Evolutionary conservation across 345 rosid genomes (phyloP), one percentile per base, ranked within the genome.

Genomic region (Lumnitzera littorea): DNA sequence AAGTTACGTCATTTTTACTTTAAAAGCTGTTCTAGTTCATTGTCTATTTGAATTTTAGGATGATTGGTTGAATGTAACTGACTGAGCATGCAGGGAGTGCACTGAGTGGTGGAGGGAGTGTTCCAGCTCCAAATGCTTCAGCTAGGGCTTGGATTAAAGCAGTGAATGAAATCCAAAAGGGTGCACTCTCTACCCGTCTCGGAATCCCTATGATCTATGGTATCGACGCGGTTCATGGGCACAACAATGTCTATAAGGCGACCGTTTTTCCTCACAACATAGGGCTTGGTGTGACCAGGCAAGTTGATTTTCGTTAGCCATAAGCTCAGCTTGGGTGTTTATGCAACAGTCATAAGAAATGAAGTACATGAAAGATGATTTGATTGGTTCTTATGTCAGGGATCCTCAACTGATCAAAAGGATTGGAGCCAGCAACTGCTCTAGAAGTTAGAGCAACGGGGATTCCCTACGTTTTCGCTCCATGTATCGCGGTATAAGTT

Each of bases 361-460:
- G 20, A 20, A 20, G 20, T 20, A 1, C 20, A 20, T 20, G 20
- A 20, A 20, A 20, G 20, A 20, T 1, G 20, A 20, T 20, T 20
- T 20, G 20, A 20, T 20, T 1, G 20, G 20, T 20, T 20, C 20
- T 20, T 20, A 9, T 57, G 55, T 4, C 73, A 92, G 96, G 79
- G 92, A 94, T 43, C 95, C 97, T 56, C 63, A 68, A 27, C 89
- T 94, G 14, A 76, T 82, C 47, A 86, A 79, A 76, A 86, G 54
- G 73, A 90, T 94, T 62, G 97, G 99, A 57, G 91, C 20, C 79
- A 20, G 91, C 91, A 54, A 94, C 97, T n/a, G 99, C 99, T 5
- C 89, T 81, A 13, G 97, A 94, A 86, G 86, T 80, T 14, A 74
- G 86, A 63, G 97, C 97, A 8, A 90, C 97, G 4, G 96, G 96